Base-by-base conservation (phyloP, 2,329 filamentous ascomycete genomes). In the Aspergillus hortae region DNA sequence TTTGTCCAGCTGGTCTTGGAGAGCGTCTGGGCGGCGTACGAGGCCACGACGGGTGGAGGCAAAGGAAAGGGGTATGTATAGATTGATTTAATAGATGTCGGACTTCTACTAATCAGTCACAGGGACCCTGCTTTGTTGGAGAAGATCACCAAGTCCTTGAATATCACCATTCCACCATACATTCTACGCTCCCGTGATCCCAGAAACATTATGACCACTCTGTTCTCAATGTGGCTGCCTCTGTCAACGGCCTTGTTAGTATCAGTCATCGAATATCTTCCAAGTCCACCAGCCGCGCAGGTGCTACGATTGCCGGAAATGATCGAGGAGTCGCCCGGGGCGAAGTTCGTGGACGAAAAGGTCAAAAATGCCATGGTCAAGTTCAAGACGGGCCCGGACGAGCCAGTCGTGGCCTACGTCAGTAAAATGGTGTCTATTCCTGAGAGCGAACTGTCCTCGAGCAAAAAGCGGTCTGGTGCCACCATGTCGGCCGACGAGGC, bases 381-480 rank as follows among this genome's bases (percentile, higher is more conserved):
- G 0, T 96, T 95, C 67, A 89, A 88, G 64, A 83, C 83, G 3
- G 80, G 79, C 0, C 78, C 82, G 36, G 79, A 85, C 0, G 87
- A 88, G 52, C 92, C 92, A 0, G 85, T 95, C 0, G 90, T 99
- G 1, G 92, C 90, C 7, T 99, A 96, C 60, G 89, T 99, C 55
- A 97, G 92, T 74, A 99, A 99, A 70, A 96, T 99, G 91, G 89
- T 97, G 1, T 94, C 94, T 0, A 81, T 99, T 11, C 92, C 91
- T 0, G 90, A 95, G 65, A 96, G 90, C 70, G 92, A 99, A 62
- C 77, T 99, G 4, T 89, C 90, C 0, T 84, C 92, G 48, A 96
- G 96, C 69, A 71, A 70, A 19, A 95, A 88, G 70, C 81, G 90
- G 43, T 80, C 84, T 14, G 86, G 87, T 0, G 85, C 74, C 17